phyloP scores from a whole-genome alignment of 495 filamentous ascomycete species.

The Penicillium herquei region DNA sequence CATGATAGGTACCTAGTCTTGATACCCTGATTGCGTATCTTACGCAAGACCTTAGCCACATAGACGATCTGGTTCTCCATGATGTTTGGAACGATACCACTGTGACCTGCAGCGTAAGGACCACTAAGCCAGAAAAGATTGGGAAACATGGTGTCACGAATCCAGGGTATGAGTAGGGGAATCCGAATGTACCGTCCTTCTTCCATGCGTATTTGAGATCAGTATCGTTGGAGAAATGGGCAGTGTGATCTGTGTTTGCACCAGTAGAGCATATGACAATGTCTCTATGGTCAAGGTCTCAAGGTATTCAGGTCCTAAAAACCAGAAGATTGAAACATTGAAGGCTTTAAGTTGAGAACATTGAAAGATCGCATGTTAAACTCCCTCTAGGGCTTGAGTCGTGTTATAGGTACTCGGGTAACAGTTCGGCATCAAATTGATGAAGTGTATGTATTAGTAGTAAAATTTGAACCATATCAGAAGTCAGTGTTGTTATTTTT shows the following conservation, averaged over 20 bases:
- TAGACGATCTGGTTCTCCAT: slow-evolving; percentile 59
- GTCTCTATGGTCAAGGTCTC: slow-evolving; percentile 64
- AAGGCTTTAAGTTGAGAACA: too few relatives aligned
- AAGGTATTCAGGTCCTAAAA: slow-evolving; percentile 62
- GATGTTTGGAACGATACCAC: slow-evolving; percentile 51
- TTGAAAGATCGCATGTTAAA: too few relatives aligned
- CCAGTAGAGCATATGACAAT: slow-evolving; percentile 69
- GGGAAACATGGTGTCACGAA: slow-evolving; percentile 59
- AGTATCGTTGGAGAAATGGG: slow-evolving; percentile 54
- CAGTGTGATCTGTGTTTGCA: slow-evolving; percentile 57
- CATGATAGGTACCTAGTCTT: slow-evolving; percentile 51
- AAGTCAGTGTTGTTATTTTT: too few relatives aligned
- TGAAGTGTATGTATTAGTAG: too few relatives aligned
- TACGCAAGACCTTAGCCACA: slow-evolving; percentile 62
- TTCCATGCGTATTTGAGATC: slow-evolving; percentile 52
- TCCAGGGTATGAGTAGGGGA: slow-evolving; percentile 65
- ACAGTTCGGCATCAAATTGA: too few relatives aligned
- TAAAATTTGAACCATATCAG: too few relatives aligned
- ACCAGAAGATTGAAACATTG: too few relatives aligned
- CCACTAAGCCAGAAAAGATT: slow-evolving; percentile 59
- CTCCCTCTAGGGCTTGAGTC: too few relatives aligned
- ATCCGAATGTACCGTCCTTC: slow-evolving; percentile 52
- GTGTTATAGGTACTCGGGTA: too few relatives aligned
- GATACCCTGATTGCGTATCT: slow-evolving; percentile 62
- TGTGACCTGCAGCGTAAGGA: slow-evolving; percentile 48